Conservation (phyloP, 2,329 filamentous ascomycete genomes). For the Xenosphaeropsis pyriputrescens region DNA sequence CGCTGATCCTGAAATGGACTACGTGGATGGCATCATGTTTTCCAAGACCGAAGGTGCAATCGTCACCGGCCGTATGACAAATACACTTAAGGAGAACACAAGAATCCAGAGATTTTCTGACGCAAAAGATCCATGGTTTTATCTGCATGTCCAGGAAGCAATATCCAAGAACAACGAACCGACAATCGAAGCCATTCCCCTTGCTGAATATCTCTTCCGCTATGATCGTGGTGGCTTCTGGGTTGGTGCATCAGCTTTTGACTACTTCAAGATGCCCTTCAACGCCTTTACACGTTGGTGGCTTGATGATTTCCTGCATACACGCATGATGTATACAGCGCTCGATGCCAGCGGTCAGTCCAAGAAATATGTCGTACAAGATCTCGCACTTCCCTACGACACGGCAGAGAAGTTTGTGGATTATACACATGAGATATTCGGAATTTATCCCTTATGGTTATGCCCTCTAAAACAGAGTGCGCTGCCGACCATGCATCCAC, state of each 20-base stretch:
- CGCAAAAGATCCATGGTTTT: constrained; percentile 47
- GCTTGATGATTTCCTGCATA: constrained; percentile 46
- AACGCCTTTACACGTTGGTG: constrained; percentile 40
- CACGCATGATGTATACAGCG: constrained; percentile 45
- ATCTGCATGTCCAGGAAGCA: constrained; percentile 38
- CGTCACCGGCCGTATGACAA: constrained; percentile 33
- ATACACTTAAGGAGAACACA: constrained; percentile 14
- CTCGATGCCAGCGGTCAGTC: constrained; percentile 42
- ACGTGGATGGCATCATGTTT: constrained; percentile 44
- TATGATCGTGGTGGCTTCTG: constrained; percentile 54
- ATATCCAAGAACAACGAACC: constrained; percentile 6
- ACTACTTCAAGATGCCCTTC: constrained; percentile 46
- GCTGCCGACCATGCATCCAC: constrained; percentile 18
- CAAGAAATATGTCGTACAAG: constrained; percentile 44
- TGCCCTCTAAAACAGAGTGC: constrained; percentile 30
- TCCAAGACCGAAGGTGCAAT: constrained; percentile 32
- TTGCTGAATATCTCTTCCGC: constrained; percentile 39
- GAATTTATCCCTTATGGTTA: constrained; percentile 42
- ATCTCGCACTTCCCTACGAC: constrained; percentile 40
- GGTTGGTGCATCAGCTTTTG: constrained; percentile 43
- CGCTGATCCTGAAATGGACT: constrained; percentile 27
- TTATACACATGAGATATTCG: constrained; percentile 29
- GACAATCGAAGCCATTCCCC: constrained; percentile 24
- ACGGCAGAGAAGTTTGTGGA: constrained; percentile 34
- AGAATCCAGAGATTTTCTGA: constrained; percentile 30